Percentiles rank a stretch among this genome's conserved stretches.
Evolutionary conservation across 345 rosid species (phyloP).

Genomic region (Reutealis trisperma): DNA sequence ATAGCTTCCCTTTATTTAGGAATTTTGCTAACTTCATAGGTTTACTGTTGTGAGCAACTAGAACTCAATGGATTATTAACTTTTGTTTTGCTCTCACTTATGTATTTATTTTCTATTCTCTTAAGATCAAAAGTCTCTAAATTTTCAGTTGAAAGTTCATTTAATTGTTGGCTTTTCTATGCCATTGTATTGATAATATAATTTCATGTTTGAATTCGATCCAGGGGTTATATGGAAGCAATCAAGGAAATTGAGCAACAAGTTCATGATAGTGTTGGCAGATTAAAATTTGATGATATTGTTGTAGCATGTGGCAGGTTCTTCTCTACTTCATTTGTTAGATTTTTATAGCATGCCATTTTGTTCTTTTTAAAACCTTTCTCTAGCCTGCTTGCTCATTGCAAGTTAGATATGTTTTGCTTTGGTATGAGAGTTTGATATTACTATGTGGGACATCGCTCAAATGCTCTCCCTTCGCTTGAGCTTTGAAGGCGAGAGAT

Average conservation of each 20-base stretch:
- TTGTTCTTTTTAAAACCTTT: neutral
- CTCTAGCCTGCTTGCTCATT: slow-evolving; percentile 1
- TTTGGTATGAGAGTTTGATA: neutral
- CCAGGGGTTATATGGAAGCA: slow-evolving; percentile 92
- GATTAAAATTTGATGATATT: slow-evolving; percentile 73
- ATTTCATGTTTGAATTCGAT: slow-evolving; percentile 4
- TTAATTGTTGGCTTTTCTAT: neutral
- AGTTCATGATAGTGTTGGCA: slow-evolving; percentile 42
- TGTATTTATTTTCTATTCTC: too few species aligned
- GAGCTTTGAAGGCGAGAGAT: too few species aligned
- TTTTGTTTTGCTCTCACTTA: too few species aligned
- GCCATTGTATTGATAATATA: neutral
- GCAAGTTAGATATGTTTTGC: neutral
- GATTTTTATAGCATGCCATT: neutral
- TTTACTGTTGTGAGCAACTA: too few species aligned
- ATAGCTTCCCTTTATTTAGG: too few species aligned
- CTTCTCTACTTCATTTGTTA: slow-evolving; percentile 24
- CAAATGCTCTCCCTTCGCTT: too few species aligned
- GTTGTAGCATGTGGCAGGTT: slow-evolving; percentile 98
- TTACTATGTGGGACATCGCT: too few species aligned
- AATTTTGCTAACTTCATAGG: too few species aligned
- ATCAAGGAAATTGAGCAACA: slow-evolving; percentile 87
- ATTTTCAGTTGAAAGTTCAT: neutral
- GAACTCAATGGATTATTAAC: too few species aligned
- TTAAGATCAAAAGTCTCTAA: neutral